Evolutionary conservation across 2,329 filamentous ascomycete genomes (phyloP), one percentile per base, ranked within the genome.

Genomic region (Arthrinium phaeospermum): DNA sequence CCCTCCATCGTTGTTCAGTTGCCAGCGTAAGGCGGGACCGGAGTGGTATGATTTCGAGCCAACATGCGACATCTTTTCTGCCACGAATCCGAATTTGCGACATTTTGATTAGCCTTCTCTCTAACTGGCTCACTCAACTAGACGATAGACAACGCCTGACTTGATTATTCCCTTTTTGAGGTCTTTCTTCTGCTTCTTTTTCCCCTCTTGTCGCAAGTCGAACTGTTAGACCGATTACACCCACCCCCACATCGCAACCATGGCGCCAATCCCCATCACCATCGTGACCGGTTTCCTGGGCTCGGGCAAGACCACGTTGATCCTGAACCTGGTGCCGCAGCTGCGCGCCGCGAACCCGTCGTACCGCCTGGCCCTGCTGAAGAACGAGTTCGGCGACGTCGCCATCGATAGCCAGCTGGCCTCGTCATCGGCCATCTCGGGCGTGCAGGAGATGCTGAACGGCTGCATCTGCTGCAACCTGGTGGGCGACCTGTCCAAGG

Each of bases 381-480:
- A 99, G 82, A 99, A 99, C 84, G 96, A 99, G 85, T 98, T 98
- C 82, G 96, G 96, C 80, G 95, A 98, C 81, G 85, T 99, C 57
- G 95, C 95, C 47, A 89, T 99, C 80, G 96, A 99, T 86, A 96
- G 94, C 1, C 94, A 98, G 81, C 92, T 99, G 44, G 96, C 96
- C 22, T 88, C 93, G 0, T 93, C 93, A 19, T 90, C 90, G 69
- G 91, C 95, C 74, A 95, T 99, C 76, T 92, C 94, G 0, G 96
- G 95, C 71, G 95, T 98, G 5, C 93, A 93, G 78, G 96, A 99
- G 83, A 89, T 99, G 0, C 91, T 99, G 71, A 97, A 98, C 81
- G 96, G 96, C 76, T 98, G 96, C 85, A 98, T 99, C 83, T 99
- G 96, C 89, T 99, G 96, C 86, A 98, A 98, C 81, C 92, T 98